Conservation (phyloP, 805 yeast genomes). For the Kodamaea sagamina region DNA sequence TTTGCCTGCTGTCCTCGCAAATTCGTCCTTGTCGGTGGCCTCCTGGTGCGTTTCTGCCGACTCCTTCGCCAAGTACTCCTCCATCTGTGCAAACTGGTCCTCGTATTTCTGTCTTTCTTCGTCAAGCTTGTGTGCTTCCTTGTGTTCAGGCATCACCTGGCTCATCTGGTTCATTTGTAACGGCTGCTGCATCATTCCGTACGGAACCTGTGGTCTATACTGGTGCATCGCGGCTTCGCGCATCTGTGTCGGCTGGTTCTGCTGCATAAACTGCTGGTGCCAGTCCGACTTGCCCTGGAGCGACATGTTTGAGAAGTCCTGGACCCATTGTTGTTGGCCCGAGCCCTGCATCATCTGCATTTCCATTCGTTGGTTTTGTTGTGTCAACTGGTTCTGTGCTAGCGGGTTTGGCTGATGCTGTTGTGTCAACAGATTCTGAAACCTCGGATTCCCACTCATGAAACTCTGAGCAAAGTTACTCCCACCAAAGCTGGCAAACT, state of each 20-base stretch:
- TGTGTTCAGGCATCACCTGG: slow-evolving; percentile 24
- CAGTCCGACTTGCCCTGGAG: slow-evolving; percentile 23
- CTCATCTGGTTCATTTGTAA: slow-evolving; percentile 7
- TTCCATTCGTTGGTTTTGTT: slow-evolving; percentile 7
- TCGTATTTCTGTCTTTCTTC: slow-evolving; percentile 29
- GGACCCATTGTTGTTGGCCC: slow-evolving; percentile 27
- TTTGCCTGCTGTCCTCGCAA: slow-evolving; percentile 42
- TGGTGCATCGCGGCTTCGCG: slow-evolving; percentile 9
- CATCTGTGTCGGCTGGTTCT: slow-evolving; percentile 13
- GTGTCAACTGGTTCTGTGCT: slow-evolving; percentile 9
- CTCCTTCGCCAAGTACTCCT: slow-evolving; percentile 24
- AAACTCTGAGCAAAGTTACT: slow-evolving; percentile 21
- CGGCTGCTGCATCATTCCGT: not conserved
- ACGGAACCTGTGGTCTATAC: slow-evolving; percentile 4
- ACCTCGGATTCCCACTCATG: slow-evolving; percentile 10
- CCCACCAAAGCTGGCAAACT: slow-evolving; percentile 36
- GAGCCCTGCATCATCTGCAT: slow-evolving; percentile 1
- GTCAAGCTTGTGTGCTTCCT: slow-evolving; percentile 29
- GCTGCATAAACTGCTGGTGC: slow-evolving; percentile 30
- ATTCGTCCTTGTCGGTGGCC: slow-evolving; percentile 33
- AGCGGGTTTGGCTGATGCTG: slow-evolving; percentile 14
- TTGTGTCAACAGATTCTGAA: slow-evolving; percentile 15
- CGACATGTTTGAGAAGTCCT: slow-evolving; percentile 29
- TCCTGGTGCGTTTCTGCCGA: slow-evolving; percentile 8
- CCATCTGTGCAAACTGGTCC: slow-evolving; percentile 36